phyloP scores from a whole-genome alignment of 306 rosid genomes.

The Begonia loranthoides region DNA sequence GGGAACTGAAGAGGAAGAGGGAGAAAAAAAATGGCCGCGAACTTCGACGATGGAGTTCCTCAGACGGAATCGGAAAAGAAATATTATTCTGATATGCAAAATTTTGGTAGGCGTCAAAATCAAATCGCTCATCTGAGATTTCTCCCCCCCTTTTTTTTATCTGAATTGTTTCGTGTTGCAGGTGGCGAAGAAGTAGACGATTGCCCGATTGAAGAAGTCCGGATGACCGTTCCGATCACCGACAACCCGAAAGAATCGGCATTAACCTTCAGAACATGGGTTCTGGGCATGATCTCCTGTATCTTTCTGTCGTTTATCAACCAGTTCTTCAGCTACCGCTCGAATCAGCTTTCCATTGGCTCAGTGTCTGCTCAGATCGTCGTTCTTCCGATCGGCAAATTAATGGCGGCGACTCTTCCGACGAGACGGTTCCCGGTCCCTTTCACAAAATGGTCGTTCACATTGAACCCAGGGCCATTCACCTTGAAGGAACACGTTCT shows the following conservation, averaged over 20 bases:
- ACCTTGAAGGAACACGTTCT: constrained; percentile 28
- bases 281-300: constrained; percentile 15
- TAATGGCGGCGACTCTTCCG: constrained; percentile 27
- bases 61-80: neutral
- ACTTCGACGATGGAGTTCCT: neutral
- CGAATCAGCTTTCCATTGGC: constrained; percentile 10
- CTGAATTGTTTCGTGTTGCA: neutral
- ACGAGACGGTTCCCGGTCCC: constrained; percentile 4
- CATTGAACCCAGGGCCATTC: constrained; percentile 32
- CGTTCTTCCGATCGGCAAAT: constrained; percentile 20
- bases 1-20: neutral
- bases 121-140: neutral
- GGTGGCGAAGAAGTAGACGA: constrained; percentile 18
- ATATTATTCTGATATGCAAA: neutral
- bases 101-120: too few species aligned
- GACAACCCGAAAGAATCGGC: constrained; percentile 21
- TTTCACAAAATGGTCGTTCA: constrained; percentile 9
- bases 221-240: constrained; percentile 24
- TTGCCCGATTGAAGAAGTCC: constrained; percentile 23
- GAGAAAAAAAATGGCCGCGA: neutral
- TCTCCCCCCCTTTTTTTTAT: neutral
- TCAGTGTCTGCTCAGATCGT: constrained; percentile 22
- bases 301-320: constrained; percentile 14
- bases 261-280: constrained; percentile 28
- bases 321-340: constrained; percentile 23